These are phyloP conservation scores for Tricholoma furcatifolium DNA, from an alignment of 768 basidiomycete genomes.

Conservation along the genomic window DNA sequence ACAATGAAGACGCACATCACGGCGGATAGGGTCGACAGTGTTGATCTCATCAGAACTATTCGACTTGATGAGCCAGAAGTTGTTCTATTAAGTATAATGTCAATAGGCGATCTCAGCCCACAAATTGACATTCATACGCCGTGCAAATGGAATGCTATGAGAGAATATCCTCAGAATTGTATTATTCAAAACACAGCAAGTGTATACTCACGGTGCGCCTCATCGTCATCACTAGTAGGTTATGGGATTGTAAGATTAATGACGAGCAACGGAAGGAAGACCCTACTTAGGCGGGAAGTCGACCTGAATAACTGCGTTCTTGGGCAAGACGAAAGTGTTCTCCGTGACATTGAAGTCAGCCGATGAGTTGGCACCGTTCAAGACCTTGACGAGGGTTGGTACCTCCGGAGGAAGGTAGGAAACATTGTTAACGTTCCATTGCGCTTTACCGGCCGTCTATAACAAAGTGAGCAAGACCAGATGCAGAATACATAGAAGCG, in stretches of 20 bases:
- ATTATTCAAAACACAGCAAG: too few relatives aligned
- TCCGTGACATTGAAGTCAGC: conserved; percentile 30
- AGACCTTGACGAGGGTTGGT: conserved; percentile 29
- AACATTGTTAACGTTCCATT: conserved; percentile 30
- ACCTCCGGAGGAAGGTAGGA: conserved; percentile 25
- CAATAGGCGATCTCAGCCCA: background rate
- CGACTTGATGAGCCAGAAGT: conserved; percentile 38
- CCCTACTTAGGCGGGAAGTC: conserved; percentile 26
- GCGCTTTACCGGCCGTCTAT: conserved; percentile 18
- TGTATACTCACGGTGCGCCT: conserved; percentile 22
- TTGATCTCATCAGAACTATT: conserved; percentile 28
- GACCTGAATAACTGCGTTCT: conserved; percentile 36
- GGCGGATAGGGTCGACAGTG: conserved; percentile 46
- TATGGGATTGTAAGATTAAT: background rate
- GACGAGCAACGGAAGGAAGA: background rate
- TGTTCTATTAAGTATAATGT: conserved; percentile 21
- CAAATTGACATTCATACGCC: conserved; percentile 14
- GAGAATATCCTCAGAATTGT: too few relatives aligned
- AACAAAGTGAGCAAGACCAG: background rate
- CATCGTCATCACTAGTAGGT: conserved; percentile 20
- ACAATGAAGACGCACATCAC: conserved; percentile 16
- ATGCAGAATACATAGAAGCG: background rate
- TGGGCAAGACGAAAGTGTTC: conserved; percentile 36
- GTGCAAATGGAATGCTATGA: conserved; percentile 28
- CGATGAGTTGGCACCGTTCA: conserved; percentile 28